Conservation (phyloP, 139 green algal species). For the Haematococcus lacustris region DNA sequence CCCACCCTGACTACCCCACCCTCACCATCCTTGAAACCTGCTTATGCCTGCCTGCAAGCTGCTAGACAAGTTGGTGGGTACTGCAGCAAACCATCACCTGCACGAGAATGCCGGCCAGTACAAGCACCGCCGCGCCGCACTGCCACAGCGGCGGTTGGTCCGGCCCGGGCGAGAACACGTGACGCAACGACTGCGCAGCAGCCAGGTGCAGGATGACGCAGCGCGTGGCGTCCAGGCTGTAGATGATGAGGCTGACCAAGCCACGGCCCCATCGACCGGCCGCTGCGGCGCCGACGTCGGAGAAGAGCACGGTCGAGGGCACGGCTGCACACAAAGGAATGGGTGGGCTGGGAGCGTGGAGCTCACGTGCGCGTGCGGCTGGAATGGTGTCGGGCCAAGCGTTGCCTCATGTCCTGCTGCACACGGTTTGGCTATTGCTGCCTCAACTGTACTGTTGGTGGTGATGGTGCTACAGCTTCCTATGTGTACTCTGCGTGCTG, state of each 20-base stretch:
- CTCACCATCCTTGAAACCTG: too few relatives aligned
- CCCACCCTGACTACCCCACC: too few relatives aligned
- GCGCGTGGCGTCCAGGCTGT: constrained; percentile 42
- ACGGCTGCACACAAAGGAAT: neutral
- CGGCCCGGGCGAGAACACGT: neutral
- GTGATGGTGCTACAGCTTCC: too few relatives aligned
- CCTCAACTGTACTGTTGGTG: too few relatives aligned
- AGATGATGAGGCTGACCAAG: constrained; percentile 40
- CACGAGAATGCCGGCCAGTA: constrained; percentile 1
- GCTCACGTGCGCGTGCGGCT: too few relatives aligned
- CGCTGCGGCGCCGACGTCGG: constrained; percentile 39
- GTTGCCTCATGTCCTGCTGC: too few relatives aligned
- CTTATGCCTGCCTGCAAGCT: too few relatives aligned
- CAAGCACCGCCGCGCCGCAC: constrained; percentile 5
- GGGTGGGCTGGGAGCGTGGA: neutral
- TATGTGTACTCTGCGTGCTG: too few relatives aligned
- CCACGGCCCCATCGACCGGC: constrained; percentile 14
- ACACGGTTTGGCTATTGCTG: too few relatives aligned
- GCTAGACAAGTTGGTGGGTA: neutral
- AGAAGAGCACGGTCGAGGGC: constrained; percentile 29
- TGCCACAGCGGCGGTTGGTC: constrained; percentile 9
- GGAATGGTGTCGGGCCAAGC: too few relatives aligned
- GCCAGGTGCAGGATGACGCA: constrained; percentile 56
- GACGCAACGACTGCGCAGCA: constrained; percentile 15
- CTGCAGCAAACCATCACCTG: constrained; percentile 9